These are phyloP conservation scores for Eucalyptus paniculata DNA, from an alignment of 345 rosid species.

Conservation along the genomic window DNA sequence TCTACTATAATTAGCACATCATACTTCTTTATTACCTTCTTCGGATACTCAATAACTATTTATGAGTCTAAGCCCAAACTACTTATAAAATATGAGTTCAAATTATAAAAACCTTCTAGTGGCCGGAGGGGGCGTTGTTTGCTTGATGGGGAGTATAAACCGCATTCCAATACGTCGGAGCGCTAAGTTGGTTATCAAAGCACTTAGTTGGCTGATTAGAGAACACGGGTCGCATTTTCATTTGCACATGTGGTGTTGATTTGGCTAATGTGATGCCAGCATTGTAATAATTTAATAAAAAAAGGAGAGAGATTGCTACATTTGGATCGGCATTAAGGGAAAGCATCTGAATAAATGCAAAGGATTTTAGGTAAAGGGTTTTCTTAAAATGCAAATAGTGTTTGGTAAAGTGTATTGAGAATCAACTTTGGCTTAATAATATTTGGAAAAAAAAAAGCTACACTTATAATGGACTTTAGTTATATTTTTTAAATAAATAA, in stretches of 20 bases:
- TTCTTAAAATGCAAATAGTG: background rate
- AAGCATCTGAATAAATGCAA: background rate
- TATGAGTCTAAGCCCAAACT: too few species aligned
- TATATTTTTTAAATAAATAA: background rate
- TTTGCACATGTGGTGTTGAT: background rate
- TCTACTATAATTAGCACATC: background rate
- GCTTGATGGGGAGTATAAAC: too few species aligned
- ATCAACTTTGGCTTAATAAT: background rate
- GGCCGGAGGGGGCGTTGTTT: fast-evolving
- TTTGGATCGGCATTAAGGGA: background rate
- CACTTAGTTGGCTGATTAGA: background rate
- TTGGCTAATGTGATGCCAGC: background rate
- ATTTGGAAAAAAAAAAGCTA: background rate
- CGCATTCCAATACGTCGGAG: fast-evolving
- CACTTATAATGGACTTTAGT: background rate
- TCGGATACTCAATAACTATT: background rate
- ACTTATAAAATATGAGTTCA: background rate
- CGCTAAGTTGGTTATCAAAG: background rate
- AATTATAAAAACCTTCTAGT: background rate
- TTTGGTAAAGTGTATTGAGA: background rate
- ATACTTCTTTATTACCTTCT: background rate
- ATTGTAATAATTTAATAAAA: background rate
- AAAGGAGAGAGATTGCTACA: background rate
- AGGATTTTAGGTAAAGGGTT: background rate
- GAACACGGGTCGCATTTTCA: background rate